Evolutionary conservation across 495 filamentous ascomycete genomes (phyloP).

Genomic region (Usnea hakonensis): DNA sequence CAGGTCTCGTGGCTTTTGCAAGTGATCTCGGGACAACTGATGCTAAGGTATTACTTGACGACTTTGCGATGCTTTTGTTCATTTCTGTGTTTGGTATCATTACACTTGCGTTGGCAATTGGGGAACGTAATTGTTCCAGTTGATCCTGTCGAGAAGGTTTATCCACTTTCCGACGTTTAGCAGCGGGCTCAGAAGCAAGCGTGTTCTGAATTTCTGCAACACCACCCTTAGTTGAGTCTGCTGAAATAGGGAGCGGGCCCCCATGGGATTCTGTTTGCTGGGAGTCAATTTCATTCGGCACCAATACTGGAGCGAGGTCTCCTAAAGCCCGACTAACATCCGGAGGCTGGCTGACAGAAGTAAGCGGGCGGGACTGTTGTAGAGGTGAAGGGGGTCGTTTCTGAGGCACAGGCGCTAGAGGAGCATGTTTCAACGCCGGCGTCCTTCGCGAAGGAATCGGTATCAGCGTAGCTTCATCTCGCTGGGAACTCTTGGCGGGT

Average conservation of each 20-base stretch:
- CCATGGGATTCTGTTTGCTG: not conserved
- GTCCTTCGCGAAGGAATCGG: slow-evolving; percentile 4
- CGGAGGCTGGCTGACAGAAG: slow-evolving; percentile 18
- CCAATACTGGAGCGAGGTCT: not conserved
- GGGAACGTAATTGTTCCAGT: not conserved
- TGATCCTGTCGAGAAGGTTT: not conserved
- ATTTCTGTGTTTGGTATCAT: slow-evolving; percentile 12
- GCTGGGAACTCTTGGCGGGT: not conserved
- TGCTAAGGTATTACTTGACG: not conserved
- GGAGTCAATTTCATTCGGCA: not conserved
- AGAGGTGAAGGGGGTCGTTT: slow-evolving; percentile 8
- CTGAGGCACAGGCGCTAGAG: slow-evolving; percentile 13
- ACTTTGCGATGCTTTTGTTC: not conserved
- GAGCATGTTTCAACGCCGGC: slow-evolving; percentile 12
- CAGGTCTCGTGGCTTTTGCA: slow-evolving; percentile 15
- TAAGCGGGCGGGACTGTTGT: not conserved
- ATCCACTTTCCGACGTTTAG: slow-evolving; percentile 19
- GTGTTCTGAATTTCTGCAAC: not conserved
- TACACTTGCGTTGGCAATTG: slow-evolving; percentile 4
- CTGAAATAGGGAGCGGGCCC: not conserved
- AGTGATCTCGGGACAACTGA: slow-evolving; percentile 15
- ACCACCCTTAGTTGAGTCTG: too few species aligned
- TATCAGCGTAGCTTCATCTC: slow-evolving; percentile 6
- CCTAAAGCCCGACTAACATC: not conserved
- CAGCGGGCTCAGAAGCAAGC: slow-evolving; percentile 6